Base-by-base conservation (phyloP, 495 filamentous ascomycete genomes). In the Aspergillus baeticus region DNA sequence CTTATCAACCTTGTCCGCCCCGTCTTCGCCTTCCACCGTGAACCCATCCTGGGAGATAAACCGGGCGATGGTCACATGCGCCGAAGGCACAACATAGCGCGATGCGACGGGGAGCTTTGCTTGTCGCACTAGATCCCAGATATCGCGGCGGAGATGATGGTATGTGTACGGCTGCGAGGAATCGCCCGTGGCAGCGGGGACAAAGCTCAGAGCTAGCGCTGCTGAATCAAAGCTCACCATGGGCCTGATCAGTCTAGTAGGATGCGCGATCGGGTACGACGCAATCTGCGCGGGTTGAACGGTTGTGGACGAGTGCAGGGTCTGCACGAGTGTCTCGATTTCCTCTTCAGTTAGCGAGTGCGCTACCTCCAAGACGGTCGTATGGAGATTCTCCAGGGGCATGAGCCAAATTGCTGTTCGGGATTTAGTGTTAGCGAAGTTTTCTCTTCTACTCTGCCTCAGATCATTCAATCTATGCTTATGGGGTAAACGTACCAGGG, bases 21-120 rank as follows among this genome's bases (percentile, higher is more conserved):
- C 61, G 6, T 54, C 46, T 3, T 20, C 15, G n/a, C 20, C 22
- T 18, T 18, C 54, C 10, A 50, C 21, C 22, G 73, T 73, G 47
- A 74, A 73, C 36, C 78, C 81, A 33, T 65, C 61, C 29, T 85
- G 77, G 7, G 77, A 78, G 29, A 95, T 78, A 63, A 91, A 96
- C 5, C 92, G 81, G 1, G 80, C 91, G 55, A 96, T 80, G 1
- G 93, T 96, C 55, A 96, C 78, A 74, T 98, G 93, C 5, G 90
- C 87, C 35, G 87, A 90, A 2, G 91, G 92, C 6, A 94, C 88
- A 0, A 87, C 83, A 69, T 97, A 98, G 47, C 93, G 78, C 29
- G 86, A 87, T n/a, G 70, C 81, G 8, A 96, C 77, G 10, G 71
- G 68, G 6, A 90, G 78, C 0, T 87, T 87, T 1, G 80, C 77